Conservation (phyloP, 179 eudicot genomes). For the Carnegiea gigantea region DNA sequence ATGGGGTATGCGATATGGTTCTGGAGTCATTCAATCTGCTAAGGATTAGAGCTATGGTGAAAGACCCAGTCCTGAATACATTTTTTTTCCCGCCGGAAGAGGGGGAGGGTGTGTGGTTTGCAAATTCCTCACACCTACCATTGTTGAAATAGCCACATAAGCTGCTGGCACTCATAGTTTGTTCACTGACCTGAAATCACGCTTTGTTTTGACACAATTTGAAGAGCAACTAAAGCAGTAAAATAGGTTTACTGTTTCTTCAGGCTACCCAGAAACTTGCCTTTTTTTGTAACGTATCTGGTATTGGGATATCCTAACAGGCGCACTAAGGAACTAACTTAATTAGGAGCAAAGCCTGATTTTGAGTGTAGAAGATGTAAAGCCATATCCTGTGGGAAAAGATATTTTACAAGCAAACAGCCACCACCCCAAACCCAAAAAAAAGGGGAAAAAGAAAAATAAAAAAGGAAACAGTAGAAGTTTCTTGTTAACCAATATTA, state of each 20-base stretch:
- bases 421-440: no score
- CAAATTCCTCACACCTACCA: no score
- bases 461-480: background rate
- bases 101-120: no score
- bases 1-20: no score
- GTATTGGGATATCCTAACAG: background rate
- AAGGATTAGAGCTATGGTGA: no score
- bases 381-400: background rate
- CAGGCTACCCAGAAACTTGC: background rate
- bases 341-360: background rate
- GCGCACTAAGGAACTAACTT: background rate
- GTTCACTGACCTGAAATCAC: no score
- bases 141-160: no score
- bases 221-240: background rate
- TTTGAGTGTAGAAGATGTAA: background rate
- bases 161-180: no score
- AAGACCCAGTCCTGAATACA: no score
- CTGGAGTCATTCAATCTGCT: no score
- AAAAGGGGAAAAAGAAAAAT: background rate
- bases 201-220: background rate
- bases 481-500: background rate
- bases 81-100: no score
- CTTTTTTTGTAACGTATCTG: background rate
- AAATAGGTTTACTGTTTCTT: background rate
- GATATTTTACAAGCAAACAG: no score